These are phyloP conservation scores for Diplosphaera chodatii DNA, from an alignment of 139 green algal species.

Conservation along the genomic window DNA sequence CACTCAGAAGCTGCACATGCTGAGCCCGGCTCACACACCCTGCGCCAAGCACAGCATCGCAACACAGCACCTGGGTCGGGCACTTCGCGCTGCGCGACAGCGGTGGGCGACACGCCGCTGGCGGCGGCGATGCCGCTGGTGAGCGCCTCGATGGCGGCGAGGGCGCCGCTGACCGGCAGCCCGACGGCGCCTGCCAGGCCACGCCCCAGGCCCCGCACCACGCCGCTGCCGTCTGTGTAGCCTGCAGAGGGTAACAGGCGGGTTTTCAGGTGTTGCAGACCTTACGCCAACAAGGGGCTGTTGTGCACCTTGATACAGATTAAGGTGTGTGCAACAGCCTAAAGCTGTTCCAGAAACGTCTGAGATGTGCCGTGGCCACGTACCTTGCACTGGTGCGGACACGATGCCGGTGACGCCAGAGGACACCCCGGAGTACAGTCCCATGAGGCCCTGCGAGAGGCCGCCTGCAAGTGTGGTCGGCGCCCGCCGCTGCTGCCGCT, in stretches of 20 bases:
- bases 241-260: neutral
- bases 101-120: slow-evolving; percentile 13
- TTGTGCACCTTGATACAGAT: no score
- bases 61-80: neutral
- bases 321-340: no score
- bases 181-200: slow-evolving; percentile 41
- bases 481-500: neutral
- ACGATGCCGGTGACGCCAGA: slow-evolving; percentile 12
- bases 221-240: slow-evolving; percentile 11
- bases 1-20: no score
- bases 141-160: slow-evolving; percentile 34
- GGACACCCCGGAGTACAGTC: neutral
- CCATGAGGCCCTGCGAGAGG: neutral
- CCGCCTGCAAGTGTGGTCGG: neutral
- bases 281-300: no score
- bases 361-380: no score
- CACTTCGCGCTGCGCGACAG: neutral
- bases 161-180: slow-evolving; percentile 38
- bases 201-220: slow-evolving; percentile 20
- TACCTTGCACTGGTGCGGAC: slow-evolving; percentile 9
- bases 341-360: no score
- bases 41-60: no score
- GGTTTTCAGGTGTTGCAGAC: no score
- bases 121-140: slow-evolving; percentile 20
- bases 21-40: no score